Conservation (phyloP, 2,329 filamentous ascomycete genomes). For the Fusarium algeriense region DNA sequence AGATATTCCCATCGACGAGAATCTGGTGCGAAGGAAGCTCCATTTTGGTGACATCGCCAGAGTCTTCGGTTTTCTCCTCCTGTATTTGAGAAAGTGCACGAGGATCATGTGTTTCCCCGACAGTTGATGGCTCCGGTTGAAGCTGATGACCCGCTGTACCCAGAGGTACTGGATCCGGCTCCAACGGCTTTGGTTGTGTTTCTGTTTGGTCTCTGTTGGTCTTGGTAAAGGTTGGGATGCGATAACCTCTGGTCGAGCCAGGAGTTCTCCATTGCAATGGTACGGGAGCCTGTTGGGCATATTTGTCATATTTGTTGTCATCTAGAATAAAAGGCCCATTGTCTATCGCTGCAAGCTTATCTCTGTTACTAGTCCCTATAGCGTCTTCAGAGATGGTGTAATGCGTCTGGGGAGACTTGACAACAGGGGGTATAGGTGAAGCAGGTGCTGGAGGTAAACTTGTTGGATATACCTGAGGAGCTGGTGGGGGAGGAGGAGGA, state of each 20-base stretch:
- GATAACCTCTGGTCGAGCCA: background rate
- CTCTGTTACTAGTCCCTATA: background rate
- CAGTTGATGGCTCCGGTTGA: background rate
- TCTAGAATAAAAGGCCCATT: background rate
- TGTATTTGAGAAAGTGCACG: background rate
- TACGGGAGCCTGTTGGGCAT: too few species aligned
- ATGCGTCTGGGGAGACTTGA: background rate
- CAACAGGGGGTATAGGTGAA: background rate
- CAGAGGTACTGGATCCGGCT: background rate
- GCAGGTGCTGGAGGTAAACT: background rate
- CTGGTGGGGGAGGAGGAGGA: background rate
- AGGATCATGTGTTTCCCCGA: background rate
- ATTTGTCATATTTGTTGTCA: too few species aligned
- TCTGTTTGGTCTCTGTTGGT: background rate
- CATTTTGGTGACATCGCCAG: rapidly evolving
- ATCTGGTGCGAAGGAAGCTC: background rate
- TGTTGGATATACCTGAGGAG: background rate
- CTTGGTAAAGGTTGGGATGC: background rate
- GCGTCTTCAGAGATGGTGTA: slow-evolving; percentile 10
- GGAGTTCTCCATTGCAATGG: background rate
- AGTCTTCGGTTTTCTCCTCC: background rate
- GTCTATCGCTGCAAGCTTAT: slow-evolving; percentile 3
- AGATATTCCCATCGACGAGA: background rate
- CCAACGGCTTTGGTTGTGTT: background rate
- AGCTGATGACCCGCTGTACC: background rate